A percentile compares a stretch with the other conserved stretches of the same genome.
phyloP scores from a whole-genome alignment of 768 basidiomycete species.

The Tylopilus intermedius region DNA sequence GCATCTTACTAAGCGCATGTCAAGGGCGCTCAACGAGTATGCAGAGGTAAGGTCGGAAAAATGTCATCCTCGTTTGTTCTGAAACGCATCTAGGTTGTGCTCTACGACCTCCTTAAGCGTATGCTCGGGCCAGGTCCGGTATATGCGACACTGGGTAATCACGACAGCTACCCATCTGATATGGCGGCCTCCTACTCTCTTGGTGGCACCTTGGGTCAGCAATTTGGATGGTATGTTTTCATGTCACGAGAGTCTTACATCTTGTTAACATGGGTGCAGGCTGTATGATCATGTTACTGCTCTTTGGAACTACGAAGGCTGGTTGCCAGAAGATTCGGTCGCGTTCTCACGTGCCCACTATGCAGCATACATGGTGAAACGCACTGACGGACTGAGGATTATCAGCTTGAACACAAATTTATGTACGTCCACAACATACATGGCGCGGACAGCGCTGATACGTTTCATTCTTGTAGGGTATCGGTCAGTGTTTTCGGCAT shows the following conservation, averaged over 20 bases:
- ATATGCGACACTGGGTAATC: constrained; percentile 72
- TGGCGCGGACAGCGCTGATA: background rate
- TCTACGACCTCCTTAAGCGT: constrained; percentile 64
- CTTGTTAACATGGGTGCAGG: constrained; percentile 35
- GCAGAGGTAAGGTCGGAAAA: constrained; percentile 44
- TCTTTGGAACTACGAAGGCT: constrained; percentile 67
- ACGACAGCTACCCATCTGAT: constrained; percentile 59
- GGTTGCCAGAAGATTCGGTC: constrained; percentile 58
- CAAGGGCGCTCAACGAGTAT: constrained; percentile 55
- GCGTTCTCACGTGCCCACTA: constrained; percentile 62
- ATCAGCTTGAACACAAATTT: constrained; percentile 75
- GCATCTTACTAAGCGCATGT: background rate
- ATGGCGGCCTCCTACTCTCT: constrained; percentile 60
- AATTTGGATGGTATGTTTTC: constrained; percentile 59
- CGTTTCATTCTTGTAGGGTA: constrained; percentile 25
- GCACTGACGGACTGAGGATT: constrained; percentile 60
- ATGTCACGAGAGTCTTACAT: background rate
- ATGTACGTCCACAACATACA: constrained; percentile 42
- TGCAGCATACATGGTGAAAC: constrained; percentile 65
- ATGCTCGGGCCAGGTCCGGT: constrained; percentile 64
- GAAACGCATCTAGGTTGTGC: constrained; percentile 40
- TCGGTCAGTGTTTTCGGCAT: constrained; percentile 17
- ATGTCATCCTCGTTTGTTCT: constrained; percentile 1
- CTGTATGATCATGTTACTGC: constrained; percentile 71
- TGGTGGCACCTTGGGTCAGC: constrained; percentile 47